Evolutionary conservation across 768 basidiomycete genomes (phyloP), one percentile per base, ranked within the genome.

Genomic region (Boletus sp.): DNA sequence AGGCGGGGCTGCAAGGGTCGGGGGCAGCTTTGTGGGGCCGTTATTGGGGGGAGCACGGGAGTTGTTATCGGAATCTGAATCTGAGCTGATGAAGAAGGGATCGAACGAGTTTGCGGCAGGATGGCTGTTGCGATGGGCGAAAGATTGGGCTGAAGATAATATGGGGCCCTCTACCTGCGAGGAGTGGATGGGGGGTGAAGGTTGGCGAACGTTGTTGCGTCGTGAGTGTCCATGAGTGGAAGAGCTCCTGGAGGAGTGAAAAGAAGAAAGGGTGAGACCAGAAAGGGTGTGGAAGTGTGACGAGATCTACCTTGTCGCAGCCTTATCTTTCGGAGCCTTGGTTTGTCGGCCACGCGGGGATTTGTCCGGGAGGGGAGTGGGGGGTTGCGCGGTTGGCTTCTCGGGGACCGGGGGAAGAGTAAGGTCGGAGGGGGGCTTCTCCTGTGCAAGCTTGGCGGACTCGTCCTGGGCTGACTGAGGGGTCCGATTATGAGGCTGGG

Each of bases 121-220:
- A 53, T 74, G 70, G 51, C 32, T 65, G n/a, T 47, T 62, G 32
- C 63, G 72, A 44, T 62, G 64, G 50, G 60, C 29, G 40, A 64
- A 64, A 13, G 66, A 60, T 41, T 59, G 69, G 47, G 68, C 50
- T 19, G 62, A 44, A 48, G 56, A 56, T 50, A 33, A 54, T 27
- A 60, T 57, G 56, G 71, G 69, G 65, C 69, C 80, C 81, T 86
- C 86, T 82, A 79, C 84, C 80, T 86, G 84, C 80, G 83, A 81
- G 80, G 83, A 69, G 54, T 71, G 64, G 40, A 78, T 70, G 33
- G 82, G 81, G 17, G 84, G 84, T 38, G 87, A 87, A 21, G 83
- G 79, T 66, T 86, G 85, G 56, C 84, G 84, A 53, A 68, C 73
- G 61, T 74, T 77, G 71, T 74, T 78, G 70, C 79, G 79, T 64